Evolutionary conservation across 139 green algal species (phyloP).

Genomic region (Monoraphidium neglectum): DNA sequence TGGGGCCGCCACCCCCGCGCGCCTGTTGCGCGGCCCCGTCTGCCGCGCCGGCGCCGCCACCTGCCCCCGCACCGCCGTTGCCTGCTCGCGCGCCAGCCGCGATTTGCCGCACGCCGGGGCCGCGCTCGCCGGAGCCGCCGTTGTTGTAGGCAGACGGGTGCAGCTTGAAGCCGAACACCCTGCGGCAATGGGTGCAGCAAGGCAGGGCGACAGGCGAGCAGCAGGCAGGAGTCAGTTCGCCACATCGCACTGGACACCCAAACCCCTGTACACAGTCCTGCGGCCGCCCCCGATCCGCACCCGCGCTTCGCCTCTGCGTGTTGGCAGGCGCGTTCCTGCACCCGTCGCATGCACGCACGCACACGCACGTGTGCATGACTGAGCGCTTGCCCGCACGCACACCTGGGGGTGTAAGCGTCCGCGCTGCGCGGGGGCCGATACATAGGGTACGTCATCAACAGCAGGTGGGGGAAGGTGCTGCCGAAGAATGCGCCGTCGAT

Average conservation of each 20-base stretch:
- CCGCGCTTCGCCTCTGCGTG: no score
- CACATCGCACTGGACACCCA: not conserved
- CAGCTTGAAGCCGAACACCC: constrained; percentile 97
- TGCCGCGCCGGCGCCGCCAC: no score
- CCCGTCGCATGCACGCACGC: no score
- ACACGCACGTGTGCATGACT: no score
- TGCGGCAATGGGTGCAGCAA: not conserved
- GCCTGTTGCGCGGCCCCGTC: no score
- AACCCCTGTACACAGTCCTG: not conserved
- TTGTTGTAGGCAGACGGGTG: constrained; percentile 52
- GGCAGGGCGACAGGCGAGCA: no score
- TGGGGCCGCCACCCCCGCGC: not conserved
- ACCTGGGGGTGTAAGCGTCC: constrained; percentile 73
- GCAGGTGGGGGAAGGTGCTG: constrained; percentile 95
- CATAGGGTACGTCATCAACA: constrained; percentile 92
- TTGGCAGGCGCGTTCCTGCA: no score
- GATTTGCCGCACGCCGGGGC: not conserved
- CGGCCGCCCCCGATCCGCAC: not conserved
- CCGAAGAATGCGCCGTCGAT: constrained; percentile 96
- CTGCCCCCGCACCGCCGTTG: no score
- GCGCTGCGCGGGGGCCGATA: constrained; percentile 59
- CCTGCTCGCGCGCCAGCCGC: no score
- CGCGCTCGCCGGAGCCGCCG: not conserved
- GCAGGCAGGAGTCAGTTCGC: no score
- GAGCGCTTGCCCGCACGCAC: no score